Percentiles rank a stretch among this genome's conserved stretches.
Conservation (phyloP, 129 eudicot genomes). For the Arctium lappa region DNA sequence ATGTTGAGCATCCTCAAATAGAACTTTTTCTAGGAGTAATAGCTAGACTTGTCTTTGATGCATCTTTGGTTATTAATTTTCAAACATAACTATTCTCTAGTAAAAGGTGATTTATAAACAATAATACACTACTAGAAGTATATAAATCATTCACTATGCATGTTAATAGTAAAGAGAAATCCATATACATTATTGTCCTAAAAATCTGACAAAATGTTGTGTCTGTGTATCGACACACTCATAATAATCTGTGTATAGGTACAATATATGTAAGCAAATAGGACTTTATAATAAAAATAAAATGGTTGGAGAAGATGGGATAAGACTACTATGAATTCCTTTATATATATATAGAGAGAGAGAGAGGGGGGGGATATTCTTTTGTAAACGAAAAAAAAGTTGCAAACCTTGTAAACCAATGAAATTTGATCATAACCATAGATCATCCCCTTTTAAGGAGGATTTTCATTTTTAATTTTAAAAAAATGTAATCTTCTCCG, state of each 20-base stretch:
- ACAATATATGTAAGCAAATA: neutral
- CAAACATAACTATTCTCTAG: neutral
- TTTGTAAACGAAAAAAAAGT: too few species aligned
- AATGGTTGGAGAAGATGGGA: neutral
- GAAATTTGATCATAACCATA: too few species aligned
- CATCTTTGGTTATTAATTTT: neutral
- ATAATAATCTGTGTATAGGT: neutral
- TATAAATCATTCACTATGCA: neutral
- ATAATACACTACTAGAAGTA: neutral
- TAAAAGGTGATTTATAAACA: neutral
- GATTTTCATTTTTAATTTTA: too few species aligned
- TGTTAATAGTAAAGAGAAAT: neutral
- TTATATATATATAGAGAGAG: too few species aligned
- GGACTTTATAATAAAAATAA: neutral
- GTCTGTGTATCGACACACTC: neutral
- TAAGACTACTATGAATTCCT: neutral
- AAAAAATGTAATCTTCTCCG: too few species aligned
- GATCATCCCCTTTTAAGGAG: too few species aligned
- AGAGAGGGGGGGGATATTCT: too few species aligned
- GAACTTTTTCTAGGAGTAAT: neutral
- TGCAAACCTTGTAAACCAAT: too few species aligned
- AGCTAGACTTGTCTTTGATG: neutral
- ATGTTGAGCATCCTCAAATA: neutral
- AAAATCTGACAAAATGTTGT: neutral
- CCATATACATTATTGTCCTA: neutral